Evolutionary conservation across 179 eudicot species (phyloP), one percentile per base, ranked within the genome.

Genomic region (Patellifolia procumbens): DNA sequence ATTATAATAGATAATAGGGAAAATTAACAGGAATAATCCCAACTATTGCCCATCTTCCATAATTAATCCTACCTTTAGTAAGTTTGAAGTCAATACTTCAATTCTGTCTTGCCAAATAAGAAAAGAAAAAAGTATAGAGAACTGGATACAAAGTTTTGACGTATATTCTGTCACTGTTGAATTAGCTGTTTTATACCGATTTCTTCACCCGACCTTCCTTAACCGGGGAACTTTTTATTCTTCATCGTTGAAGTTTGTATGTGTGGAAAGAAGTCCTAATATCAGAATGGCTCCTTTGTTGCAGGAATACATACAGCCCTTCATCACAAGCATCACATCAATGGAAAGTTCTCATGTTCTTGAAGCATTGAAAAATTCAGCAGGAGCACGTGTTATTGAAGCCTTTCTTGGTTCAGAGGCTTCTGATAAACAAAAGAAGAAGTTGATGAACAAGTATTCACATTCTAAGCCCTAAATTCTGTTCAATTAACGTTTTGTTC

Each of bases 351-450:
- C 87, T 71, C 90, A 89, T 34, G 78, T 89, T 76, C 84, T 90
- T 78, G 88, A 87, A 74, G 83, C 85, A 64, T 85, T 87, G 58
- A 93, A 93, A 74, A 97, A 95, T 82, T 70, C 85, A 68, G 85
- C 91, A 49, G 99, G 99, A 76, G 90, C 93, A 70, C 87, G 98
- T 64, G 98, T 93, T 71, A 63, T 95, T 81, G 98, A 95, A 88
- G 91, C 96, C 76, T 93, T 95, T 80, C 91, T 95, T 72, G 75
- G 80, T 78, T 95, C 99, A 69, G 83, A 79, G 78, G 91, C 89
- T 76, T 81, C 91, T 24, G 87, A 84, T 51, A 93, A 95, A 80
- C 91, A 90, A 43, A 95, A 91, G 85, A 87, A 88, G 76, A 93
- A 88, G 85, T 75, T 95, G 75, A 74, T 93, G 60, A 68, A 82